Evolutionary conservation across 768 basidiomycete genomes (phyloP), one percentile per base, ranked within the genome.

Genomic region (Rhizopogon rudus): DNA sequence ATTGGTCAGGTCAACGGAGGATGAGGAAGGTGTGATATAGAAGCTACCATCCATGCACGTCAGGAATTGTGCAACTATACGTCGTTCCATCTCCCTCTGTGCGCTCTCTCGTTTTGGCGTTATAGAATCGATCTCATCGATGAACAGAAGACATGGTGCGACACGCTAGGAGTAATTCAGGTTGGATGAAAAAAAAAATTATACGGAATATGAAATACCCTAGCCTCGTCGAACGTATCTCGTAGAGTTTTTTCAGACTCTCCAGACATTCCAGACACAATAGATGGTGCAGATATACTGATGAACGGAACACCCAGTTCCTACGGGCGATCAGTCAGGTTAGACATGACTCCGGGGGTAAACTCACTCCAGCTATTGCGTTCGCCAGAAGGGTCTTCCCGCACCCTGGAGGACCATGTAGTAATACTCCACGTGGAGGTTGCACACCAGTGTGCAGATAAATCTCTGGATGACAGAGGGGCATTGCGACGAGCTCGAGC

Each of bases 101-200:
- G 97, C 96, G 62, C 91, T 98, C 72, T 99, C 97, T 57, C 97
- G 77, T 73, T 98, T 99, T 0, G 94, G 94, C 0, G 95, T 98
- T 58, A 99, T 95, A 6, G 95, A 93, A 64, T 98, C 95, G 17
- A 98, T 97, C 67, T 98, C 97, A 67, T 99, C 96, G 43, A 99
- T 91, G 73, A 98, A 98, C 8, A 99, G 71, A 1, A 99, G 75
- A 64, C 94, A 97, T 0, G 95, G 97, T 0, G 97, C 94, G 6
- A 90, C 78, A 56, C 88, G 83, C 92, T 95, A 61, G 12, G 17
- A 20, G 43, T 40, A 13, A 40, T 2, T 49, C 5, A n/a, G 25
- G 13, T 16, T 10, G 2, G 3, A 9, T 37, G 3, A 20, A 28
- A 40, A 20, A 28, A 40, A 39, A 5, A n/a, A 9, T 13, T n/a